Evolutionary conservation across 345 rosid genomes (phyloP).

Genomic region (Erucastrum elatum): DNA sequence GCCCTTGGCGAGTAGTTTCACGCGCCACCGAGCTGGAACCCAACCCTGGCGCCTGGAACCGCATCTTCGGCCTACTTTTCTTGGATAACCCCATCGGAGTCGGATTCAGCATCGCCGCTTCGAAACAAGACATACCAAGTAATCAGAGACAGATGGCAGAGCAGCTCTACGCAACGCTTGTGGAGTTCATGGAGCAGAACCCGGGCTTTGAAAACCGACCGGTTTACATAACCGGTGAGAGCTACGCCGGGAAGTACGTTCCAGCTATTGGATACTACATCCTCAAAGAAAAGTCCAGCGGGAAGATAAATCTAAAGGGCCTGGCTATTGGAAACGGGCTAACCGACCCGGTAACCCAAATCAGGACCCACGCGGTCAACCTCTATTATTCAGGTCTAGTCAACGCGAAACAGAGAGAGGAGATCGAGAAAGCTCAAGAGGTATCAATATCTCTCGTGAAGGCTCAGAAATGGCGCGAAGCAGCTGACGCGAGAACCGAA

Average conservation of each 20-base stretch:
- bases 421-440: conserved; percentile 57
- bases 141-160: conserved; percentile 59
- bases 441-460: conserved; percentile 45
- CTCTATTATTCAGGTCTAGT: conserved; percentile 64
- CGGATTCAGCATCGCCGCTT: conserved; percentile 78
- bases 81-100: conserved; percentile 82
- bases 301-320: conserved; percentile 57
- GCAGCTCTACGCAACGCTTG: conserved; percentile 63
- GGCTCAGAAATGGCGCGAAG: conserved; percentile 57
- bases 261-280: conserved; percentile 79
- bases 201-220: conserved; percentile 53
- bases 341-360: conserved; percentile 66
- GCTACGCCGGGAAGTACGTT: conserved; percentile 80
- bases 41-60: conserved; percentile 79
- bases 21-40: conserved; percentile 41
- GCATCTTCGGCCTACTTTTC: conserved; percentile 70
- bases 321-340: conserved; percentile 81
- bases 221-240: conserved; percentile 70
- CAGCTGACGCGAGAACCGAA: conserved; percentile 50
- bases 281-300: conserved; percentile 45
- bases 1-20: conserved; percentile 66
- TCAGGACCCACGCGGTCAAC: conserved; percentile 54
- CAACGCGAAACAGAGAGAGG: conserved; percentile 62
- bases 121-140: conserved; percentile 55
- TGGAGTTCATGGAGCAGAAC: conserved; percentile 49